Conservation (phyloP, 2,329 filamentous ascomycete species). For the Talaromyces atroroseus region DNA sequence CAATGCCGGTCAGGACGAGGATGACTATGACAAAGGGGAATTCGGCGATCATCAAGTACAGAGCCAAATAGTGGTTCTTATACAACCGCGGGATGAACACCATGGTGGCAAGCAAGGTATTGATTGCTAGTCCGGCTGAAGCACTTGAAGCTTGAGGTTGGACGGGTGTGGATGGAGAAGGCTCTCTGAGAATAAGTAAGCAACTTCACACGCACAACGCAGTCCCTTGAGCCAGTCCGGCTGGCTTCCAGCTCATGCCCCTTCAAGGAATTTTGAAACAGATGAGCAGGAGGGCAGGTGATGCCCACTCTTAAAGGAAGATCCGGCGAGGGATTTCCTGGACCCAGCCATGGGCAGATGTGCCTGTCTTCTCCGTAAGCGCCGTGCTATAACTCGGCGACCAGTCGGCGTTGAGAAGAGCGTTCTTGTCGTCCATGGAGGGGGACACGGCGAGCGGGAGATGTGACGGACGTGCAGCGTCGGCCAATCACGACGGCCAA, state of each 20-base stretch:
- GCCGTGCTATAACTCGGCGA: constrained; percentile 31
- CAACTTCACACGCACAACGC: background rate
- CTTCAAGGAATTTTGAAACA: constrained; percentile 11
- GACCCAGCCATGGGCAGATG: background rate
- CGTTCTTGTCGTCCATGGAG: constrained; percentile 1
- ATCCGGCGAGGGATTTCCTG: constrained; percentile 16
- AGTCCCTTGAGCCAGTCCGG: constrained; percentile 29
- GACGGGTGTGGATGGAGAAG: background rate
- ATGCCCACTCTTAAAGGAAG: constrained; percentile 18
- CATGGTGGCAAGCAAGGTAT: constrained; percentile 15
- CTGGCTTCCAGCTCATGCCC: constrained; percentile 30
- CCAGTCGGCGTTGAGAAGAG: constrained; percentile 17
- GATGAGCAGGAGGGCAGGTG: constrained; percentile 17
- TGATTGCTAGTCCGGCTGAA: background rate
- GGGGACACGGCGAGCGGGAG: background rate
- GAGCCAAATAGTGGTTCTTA: constrained; percentile 48
- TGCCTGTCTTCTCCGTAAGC: constrained; percentile 13
- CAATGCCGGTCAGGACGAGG: constrained; percentile 57
- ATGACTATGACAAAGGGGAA: constrained; percentile 53
- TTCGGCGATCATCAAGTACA: constrained; percentile 51
- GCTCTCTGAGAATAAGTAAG: background rate
- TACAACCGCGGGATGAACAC: constrained; percentile 51
- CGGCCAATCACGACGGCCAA: constrained; percentile 14
- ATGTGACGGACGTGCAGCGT: constrained; percentile 14
- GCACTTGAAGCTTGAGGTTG: background rate